Evolutionary conservation across 495 filamentous ascomycete species (phyloP).

Genomic region (Penicillium steckii): DNA sequence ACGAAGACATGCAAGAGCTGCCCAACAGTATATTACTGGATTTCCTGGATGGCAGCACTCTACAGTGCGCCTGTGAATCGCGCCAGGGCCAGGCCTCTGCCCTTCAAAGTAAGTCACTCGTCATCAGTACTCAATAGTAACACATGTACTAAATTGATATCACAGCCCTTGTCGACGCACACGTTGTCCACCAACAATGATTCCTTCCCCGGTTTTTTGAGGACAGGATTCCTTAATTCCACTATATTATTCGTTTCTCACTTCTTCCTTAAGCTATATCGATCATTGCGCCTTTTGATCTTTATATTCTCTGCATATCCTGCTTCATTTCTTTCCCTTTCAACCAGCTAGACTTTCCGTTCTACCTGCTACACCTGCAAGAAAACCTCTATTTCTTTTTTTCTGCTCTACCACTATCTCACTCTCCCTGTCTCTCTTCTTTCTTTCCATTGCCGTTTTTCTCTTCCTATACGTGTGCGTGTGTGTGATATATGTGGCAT

Average conservation of each 20-base stretch:
- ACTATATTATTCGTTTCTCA: neutral
- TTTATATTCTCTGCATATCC: constrained; percentile 1
- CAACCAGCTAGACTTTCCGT: constrained; percentile 4
- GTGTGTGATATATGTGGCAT: constrained; percentile 30
- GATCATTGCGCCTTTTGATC: neutral
- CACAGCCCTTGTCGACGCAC: constrained; percentile 29
- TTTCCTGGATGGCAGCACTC: constrained; percentile 75
- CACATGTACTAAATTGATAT: neutral
- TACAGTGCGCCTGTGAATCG: constrained; percentile 86
- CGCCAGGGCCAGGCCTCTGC: constrained; percentile 66
- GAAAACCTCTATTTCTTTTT: constrained; percentile 8
- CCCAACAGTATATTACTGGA: constrained; percentile 84
- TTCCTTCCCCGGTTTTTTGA: neutral
- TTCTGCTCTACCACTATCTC: constrained; percentile 5
- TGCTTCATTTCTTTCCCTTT: constrained; percentile 2
- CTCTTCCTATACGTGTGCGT: constrained; percentile 14
- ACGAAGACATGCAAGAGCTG: constrained; percentile 85
- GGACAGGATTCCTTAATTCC: constrained; percentile 12
- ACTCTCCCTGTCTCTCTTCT: constrained; percentile 1
- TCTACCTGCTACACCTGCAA: constrained; percentile 3
- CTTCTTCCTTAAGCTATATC: constrained; percentile 1
- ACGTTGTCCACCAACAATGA: constrained; percentile 26
- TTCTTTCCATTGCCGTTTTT: neutral
- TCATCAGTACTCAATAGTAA: neutral
- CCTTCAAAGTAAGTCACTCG: constrained; percentile 58